phyloP scores from a whole-genome alignment of 169 alveolate genomes.

The Eimeria acervulina region DNA sequence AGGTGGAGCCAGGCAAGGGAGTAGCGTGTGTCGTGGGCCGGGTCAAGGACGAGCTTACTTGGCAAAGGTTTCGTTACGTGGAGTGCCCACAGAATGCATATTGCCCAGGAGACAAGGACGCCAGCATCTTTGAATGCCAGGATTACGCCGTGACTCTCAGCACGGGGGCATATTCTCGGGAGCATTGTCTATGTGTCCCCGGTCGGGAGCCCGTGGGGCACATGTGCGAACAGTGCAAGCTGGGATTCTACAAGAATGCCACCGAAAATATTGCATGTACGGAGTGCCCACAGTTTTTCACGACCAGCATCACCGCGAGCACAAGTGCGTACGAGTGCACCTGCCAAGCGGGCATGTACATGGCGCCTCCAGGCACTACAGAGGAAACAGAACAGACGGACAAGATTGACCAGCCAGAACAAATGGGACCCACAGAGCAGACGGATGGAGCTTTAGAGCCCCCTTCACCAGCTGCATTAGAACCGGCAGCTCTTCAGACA shows the following conservation, averaged over 20 bases:
- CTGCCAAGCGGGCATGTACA: slow-evolving; percentile 82
- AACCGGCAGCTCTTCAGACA: slow-evolving; percentile 74
- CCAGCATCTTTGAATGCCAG: slow-evolving; percentile 79
- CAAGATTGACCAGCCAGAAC: background rate
- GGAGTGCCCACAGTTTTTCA: slow-evolving; percentile 83
- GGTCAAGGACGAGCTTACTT: slow-evolving; percentile 58
- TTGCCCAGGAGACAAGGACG: slow-evolving; percentile 82
- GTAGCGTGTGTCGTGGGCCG: slow-evolving; percentile 68
- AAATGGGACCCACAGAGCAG: background rate
- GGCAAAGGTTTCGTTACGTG: slow-evolving; percentile 71
- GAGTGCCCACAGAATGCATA: slow-evolving; percentile 82
- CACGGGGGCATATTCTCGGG: slow-evolving; percentile 71
- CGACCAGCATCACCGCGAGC: slow-evolving; percentile 79
- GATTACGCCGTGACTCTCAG: slow-evolving; percentile 72
- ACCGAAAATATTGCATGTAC: slow-evolving; percentile 81
- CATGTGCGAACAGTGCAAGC: slow-evolving; percentile 81
- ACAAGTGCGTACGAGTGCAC: slow-evolving; percentile 85
- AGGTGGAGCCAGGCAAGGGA: slow-evolving; percentile 73
- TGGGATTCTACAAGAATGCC: slow-evolving; percentile 84
- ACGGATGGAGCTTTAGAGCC: background rate
- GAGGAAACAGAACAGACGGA: background rate
- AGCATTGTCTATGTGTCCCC: slow-evolving; percentile 81
- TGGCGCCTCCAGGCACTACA: slow-evolving; percentile 67
- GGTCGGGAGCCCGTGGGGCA: slow-evolving; percentile 78
- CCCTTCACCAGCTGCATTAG: background rate